Base-by-base conservation (phyloP, 352 stramenopile genomes). In the Blastocystis sp. region DNA sequence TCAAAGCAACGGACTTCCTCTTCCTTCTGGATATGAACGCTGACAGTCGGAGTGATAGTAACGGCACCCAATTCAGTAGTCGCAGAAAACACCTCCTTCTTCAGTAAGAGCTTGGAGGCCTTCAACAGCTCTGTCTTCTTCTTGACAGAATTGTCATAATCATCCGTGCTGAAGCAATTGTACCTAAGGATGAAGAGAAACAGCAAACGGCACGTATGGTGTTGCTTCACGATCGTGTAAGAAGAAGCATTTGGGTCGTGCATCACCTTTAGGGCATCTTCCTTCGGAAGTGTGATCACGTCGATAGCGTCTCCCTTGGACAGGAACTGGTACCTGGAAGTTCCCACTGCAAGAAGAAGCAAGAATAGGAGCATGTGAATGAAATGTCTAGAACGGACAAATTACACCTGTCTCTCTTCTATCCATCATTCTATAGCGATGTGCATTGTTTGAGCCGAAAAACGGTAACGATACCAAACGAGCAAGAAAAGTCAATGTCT, bases 311-410 rank as follows among this genome's bases (percentile, higher is more conserved):
- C 69, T 34, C 63, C 3, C 38, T 79, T 43, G 3, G 24, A 28
- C 7, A 79, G 24, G 57, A 64, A 79, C 38, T 79, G 69, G 52
- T 79, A 79, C 40, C 57, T 60, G 3, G 43, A 42, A 79, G 69
- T 38, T 24, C 21, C 57, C n/a, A 21, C 21, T 21, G 60, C 28
- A 2, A 61, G 3, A 62, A 79, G 40, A 24, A 62, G 60, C 28
- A 79, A 34, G 40, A 48, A 79, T 28, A 43, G 57, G 21, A 64
- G 21, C 69, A 79, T 64, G 48, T 34, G 28, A 34, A 34, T 34
- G 28, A 34, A 34, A 34, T 34, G 28, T 34, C 28, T 34, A 34
- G 28, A 34, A 34, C 28, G 28, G 28, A 34, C 28, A 34, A 34
- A 34, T 34, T 34, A 34, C 28, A 34, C 28, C 28, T 34, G 28